Evolutionary conservation across 108 stramenopile genomes (phyloP).

Genomic region (Fragilaria radians): DNA sequence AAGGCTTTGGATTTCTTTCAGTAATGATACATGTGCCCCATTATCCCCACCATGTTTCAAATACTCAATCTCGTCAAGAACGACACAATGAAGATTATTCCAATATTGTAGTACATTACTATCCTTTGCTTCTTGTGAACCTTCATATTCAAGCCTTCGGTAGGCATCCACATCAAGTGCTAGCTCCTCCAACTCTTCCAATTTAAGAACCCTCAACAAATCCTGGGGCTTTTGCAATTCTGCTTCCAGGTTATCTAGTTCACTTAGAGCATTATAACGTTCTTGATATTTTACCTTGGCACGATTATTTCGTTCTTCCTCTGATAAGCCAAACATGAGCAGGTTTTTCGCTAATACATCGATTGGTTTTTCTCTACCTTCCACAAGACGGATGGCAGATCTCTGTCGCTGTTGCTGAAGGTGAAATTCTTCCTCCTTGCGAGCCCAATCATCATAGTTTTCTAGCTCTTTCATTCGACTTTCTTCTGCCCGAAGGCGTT

Average conservation of each 20-base stretch:
- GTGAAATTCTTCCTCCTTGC: slow-evolving; percentile 98
- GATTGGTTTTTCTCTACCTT: slow-evolving; percentile 90
- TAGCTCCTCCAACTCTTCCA: slow-evolving; percentile 80
- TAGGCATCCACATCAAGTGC: slow-evolving; percentile 77
- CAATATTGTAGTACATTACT: slow-evolving; percentile 69
- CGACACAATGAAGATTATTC: slow-evolving; percentile 66
- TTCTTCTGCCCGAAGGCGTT: slow-evolving; percentile 89
- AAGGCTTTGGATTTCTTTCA: slow-evolving; percentile 73
- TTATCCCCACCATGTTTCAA: slow-evolving; percentile 63
- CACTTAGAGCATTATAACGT: slow-evolving; percentile 78
- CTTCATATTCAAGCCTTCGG: slow-evolving; percentile 69
- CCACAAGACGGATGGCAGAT: slow-evolving; percentile 87
- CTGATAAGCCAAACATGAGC: slow-evolving; percentile 82
- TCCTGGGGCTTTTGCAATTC: slow-evolving; percentile 75
- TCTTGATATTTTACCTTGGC: slow-evolving; percentile 84
- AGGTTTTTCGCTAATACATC: slow-evolving; percentile 96
- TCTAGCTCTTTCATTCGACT: slow-evolving; percentile 89
- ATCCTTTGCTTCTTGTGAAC: slow-evolving; percentile 14
- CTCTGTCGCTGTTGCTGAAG: slow-evolving; percentile 87
- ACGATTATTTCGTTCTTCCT: slow-evolving; percentile 61
- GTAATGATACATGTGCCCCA: slow-evolving; percentile 55
- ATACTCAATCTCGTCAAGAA: slow-evolving; percentile 60
- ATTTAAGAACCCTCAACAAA: slow-evolving; percentile 67
- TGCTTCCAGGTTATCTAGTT: slow-evolving; percentile 68
- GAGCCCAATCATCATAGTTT: slow-evolving; percentile 95